Conservation (phyloP, 495 filamentous ascomycete species). For the Aspergillus sparsus region DNA sequence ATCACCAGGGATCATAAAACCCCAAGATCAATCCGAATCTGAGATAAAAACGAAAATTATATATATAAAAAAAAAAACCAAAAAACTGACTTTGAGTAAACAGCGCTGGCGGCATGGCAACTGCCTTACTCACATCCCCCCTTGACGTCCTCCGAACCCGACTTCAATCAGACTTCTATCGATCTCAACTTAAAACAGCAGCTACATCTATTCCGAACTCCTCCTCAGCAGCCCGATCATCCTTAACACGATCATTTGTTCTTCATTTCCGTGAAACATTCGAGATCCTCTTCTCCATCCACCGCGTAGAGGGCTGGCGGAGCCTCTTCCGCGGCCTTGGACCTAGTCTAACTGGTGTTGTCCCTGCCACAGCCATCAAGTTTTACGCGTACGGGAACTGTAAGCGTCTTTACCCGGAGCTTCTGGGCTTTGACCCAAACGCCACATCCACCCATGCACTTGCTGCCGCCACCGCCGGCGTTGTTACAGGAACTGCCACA, state of each 20-base stretch:
- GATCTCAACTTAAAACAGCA: constrained; percentile 33
- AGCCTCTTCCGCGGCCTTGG: constrained; percentile 88
- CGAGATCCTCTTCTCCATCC: constrained; percentile 76
- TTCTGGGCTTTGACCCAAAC: constrained; percentile 51
- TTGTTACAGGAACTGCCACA: constrained; percentile 80
- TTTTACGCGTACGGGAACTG: constrained; percentile 90
- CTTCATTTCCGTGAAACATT: constrained; percentile 73
- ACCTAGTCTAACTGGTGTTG: constrained; percentile 82
- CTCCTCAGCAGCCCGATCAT: constrained; percentile 47
- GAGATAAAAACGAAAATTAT: too few species aligned
- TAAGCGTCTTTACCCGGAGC: constrained; percentile 70
- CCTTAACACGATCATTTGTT: constrained; percentile 39
- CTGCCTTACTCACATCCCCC: constrained; percentile 78
- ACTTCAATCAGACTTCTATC: constrained; percentile 89
- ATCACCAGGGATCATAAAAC: too few species aligned
- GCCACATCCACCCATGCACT: constrained; percentile 70
- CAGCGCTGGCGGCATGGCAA: constrained; percentile 82
- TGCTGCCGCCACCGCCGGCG: constrained; percentile 70
- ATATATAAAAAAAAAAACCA: too few species aligned
- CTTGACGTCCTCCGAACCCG: constrained; percentile 89
- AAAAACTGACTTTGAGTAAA: too few species aligned
- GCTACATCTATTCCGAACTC: constrained; percentile 36
- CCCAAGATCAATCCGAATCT: too few species aligned
- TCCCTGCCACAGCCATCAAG: constrained; percentile 83
- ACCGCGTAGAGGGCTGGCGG: constrained; percentile 74